phyloP scores from a whole-genome alignment of 2,329 filamentous ascomycete species.

The Acrocalymma vagum region DNA sequence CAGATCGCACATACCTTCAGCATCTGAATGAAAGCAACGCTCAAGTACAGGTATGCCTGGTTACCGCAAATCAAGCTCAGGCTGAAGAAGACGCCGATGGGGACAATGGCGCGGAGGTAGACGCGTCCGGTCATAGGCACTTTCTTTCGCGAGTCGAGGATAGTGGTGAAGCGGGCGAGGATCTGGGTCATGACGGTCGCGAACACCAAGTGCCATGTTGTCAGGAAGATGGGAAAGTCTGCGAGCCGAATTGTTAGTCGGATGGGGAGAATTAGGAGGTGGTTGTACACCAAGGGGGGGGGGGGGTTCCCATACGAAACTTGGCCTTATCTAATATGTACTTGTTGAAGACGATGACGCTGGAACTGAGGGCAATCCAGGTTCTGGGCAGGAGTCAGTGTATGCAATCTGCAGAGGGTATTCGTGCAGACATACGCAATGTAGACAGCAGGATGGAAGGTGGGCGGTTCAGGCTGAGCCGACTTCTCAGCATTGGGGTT shows the following conservation, averaged over 20 bases:
- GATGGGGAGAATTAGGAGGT: constrained; percentile 2
- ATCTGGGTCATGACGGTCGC: constrained; percentile 94
- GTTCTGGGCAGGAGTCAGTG: constrained; percentile 62
- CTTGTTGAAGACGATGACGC: constrained; percentile 99
- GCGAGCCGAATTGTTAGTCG: constrained; percentile 38
- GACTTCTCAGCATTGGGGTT: constrained; percentile 79
- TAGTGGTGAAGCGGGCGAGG: constrained; percentile 85
- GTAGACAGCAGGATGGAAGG: constrained; percentile 85
- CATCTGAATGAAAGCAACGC: constrained; percentile 98
- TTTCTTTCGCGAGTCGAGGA: constrained; percentile 92
- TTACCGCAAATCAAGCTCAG: constrained; percentile 97
- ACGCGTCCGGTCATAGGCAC: constrained; percentile 97
- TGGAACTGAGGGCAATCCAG: constrained; percentile 93
- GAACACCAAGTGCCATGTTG: constrained; percentile 92
- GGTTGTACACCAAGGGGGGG: too few species aligned
- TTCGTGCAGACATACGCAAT: constrained; percentile 68
- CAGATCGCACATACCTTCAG: constrained; percentile 76
- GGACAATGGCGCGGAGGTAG: constrained; percentile 91
- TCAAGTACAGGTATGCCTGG: constrained; percentile 92
- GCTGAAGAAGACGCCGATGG: constrained; percentile 95
- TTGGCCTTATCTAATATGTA: constrained; percentile 88
- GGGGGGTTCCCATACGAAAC: constrained; percentile 70
- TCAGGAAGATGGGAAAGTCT: constrained; percentile 71
- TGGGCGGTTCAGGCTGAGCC: constrained; percentile 64
- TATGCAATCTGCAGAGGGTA: constrained; percentile 21